phyloP scores from a whole-genome alignment of 345 rosid genomes.

The Raphanus raphanistrum region DNA sequence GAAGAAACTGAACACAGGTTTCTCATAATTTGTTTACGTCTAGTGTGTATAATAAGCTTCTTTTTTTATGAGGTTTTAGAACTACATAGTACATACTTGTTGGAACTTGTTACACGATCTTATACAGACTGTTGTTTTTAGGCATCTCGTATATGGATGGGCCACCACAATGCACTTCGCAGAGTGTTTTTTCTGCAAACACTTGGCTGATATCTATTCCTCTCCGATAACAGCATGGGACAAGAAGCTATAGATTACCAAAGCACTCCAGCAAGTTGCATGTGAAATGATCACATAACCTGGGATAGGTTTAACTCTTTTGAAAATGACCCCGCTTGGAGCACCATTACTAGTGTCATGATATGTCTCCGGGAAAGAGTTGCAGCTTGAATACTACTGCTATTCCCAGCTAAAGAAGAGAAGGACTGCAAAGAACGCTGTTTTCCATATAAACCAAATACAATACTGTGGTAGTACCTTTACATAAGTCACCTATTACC shows the following conservation, averaged over 20 bases:
- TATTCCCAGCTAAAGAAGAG: slow-evolving; percentile 15
- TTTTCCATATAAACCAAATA: background rate
- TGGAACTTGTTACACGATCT: background rate
- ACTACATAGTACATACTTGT: background rate
- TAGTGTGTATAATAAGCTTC: background rate
- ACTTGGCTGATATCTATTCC: background rate
- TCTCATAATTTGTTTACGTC: slow-evolving; percentile 5
- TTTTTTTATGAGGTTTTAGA: background rate
- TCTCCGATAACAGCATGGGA: background rate
- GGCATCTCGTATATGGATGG: background rate
- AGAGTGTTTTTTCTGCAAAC: background rate
- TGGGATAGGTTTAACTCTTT: slow-evolving; percentile 23
- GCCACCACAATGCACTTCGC: background rate
- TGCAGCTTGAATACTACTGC: slow-evolving; percentile 36
- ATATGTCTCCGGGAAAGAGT: slow-evolving; percentile 34
- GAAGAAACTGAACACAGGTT: background rate
- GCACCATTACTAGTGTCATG: slow-evolving; percentile 59
- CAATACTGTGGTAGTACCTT: background rate
- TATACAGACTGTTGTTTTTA: background rate
- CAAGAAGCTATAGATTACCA: background rate
- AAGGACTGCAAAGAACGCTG: background rate
- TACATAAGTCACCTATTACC: slow-evolving; percentile 38
- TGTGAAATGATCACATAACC: background rate
- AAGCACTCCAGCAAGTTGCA: background rate
- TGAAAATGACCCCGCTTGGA: slow-evolving; percentile 64